Evolutionary conservation across 306 rosid species (phyloP).

Genomic region (Glycyrrhiza uralensis): DNA sequence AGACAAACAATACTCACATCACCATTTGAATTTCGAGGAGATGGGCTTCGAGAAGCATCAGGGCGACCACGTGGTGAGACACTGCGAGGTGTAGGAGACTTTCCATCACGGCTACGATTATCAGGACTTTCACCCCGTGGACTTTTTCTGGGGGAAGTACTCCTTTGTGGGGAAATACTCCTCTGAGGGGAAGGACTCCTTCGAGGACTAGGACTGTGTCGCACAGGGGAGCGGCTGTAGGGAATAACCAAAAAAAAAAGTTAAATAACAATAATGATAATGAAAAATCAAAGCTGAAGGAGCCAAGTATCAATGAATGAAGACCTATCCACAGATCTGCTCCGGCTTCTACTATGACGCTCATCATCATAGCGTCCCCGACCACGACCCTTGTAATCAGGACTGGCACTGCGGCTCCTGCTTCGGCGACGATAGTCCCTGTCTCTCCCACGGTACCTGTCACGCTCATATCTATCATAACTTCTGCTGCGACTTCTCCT

Average conservation of each 20-base stretch:
- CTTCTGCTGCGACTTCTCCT: constrained; percentile 80
- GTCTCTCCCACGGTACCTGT: constrained; percentile 61
- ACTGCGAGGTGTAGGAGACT: constrained; percentile 54
- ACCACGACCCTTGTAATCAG: constrained; percentile 61
- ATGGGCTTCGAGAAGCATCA: constrained; percentile 55
- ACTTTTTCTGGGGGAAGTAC: constrained; percentile 48
- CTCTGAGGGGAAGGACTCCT: constrained; percentile 52
- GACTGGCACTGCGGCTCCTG: constrained; percentile 73
- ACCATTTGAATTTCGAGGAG: constrained; percentile 52
- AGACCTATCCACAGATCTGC: constrained; percentile 71
- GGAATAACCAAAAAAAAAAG: not conserved
- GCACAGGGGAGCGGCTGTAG: constrained; percentile 61
- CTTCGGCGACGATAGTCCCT: constrained; percentile 53
- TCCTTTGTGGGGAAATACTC: constrained; percentile 52
- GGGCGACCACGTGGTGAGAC: constrained; percentile 53
- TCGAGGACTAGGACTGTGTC: constrained; percentile 53
- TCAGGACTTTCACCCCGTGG: constrained; percentile 56
- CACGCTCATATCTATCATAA: constrained; percentile 59
- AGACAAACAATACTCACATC: constrained; percentile 53
- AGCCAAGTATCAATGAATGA: not conserved
- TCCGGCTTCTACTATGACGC: constrained; percentile 49
- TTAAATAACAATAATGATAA: not conserved
- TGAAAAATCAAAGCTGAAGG: not conserved
- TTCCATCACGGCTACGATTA: constrained; percentile 43
- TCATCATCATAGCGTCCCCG: constrained; percentile 66